Base-by-base conservation (phyloP, 805 yeast species). In the Kuraishia hungarica region DNA sequence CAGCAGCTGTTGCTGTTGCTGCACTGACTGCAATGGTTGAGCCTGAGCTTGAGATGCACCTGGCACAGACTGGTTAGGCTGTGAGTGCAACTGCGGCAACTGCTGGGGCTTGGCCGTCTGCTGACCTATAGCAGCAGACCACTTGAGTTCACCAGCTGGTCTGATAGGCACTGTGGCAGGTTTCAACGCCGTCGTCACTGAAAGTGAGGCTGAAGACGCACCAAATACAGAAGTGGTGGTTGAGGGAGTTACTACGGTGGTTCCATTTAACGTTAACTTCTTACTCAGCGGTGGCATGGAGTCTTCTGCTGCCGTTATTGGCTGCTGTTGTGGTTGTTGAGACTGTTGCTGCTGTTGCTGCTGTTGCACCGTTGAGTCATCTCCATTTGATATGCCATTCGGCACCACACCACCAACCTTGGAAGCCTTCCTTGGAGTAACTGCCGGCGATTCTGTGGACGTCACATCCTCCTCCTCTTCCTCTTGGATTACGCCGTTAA, bases 161-260 rank as follows among this genome's bases (percentile, higher is more conserved):
- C 63, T 61, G n/a, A 62, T 63, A 28, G 72, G 72, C 55, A 67
- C 72, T 2, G 70, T 68, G 1, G 73, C 72, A 11, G 73, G 72
- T 57, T 68, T 68, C 48, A 70, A 55, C 1, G 70, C 67, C 10
- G 72, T 62, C 2, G 51, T 19, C 28, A 46, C 47, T 17, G 22
- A 48, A 50, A 28, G 55, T 35, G 43, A 17, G 11, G 5, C 11
- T 15, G 43, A 35, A 35, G 43, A 19, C 46, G 54, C 52, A 11
- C 43, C 60, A 53, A 13, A 21, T 10, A 17, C 29, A 20, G 48
- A n/a, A 23, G 51, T 48, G 46, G 56, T n/a, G n/a, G n/a, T n/a
- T n/a, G n/a, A 64, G 19, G 54, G 48, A 8, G 61, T 53, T 15
- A 51, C 51, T 23, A 29, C n/a, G 39, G 15, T 24, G 29, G 39